Percentiles rank a stretch among this genome's conserved stretches.
These are phyloP conservation scores for Spathaspora sp. DNA, from an alignment of 1,139 yeast species.

Conservation along the genomic window DNA sequence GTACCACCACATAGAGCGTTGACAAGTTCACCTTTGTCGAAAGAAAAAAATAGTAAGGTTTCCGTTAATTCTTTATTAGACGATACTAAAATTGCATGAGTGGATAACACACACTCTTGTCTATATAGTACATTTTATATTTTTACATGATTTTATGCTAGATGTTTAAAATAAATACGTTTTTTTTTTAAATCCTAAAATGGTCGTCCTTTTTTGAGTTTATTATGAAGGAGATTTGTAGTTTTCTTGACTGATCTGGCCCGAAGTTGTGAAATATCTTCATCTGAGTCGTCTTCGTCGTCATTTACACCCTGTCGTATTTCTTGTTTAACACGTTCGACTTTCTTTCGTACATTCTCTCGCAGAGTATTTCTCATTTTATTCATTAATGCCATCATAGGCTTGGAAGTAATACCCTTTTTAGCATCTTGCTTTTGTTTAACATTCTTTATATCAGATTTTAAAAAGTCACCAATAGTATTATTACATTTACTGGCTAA, in stretches of 20 bases:
- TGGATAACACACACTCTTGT: background rate
- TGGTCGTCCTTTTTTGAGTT: slow-evolving; percentile 19
- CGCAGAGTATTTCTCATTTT: slow-evolving; percentile 39
- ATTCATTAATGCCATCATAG: slow-evolving; percentile 48
- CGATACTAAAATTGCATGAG: slow-evolving; percentile 8
- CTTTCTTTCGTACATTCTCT: slow-evolving; percentile 14
- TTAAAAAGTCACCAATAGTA: slow-evolving; percentile 34
- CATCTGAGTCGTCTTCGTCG: slow-evolving; percentile 20
- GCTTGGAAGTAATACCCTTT: slow-evolving; percentile 23
- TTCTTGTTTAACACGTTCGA: slow-evolving; percentile 2
- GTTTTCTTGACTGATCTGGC: slow-evolving; percentile 19
- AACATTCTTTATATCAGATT: slow-evolving; percentile 12
- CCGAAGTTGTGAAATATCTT: slow-evolving; percentile 8
- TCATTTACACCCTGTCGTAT: slow-evolving; percentile 3
- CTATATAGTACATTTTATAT: background rate
- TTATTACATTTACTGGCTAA: slow-evolving; percentile 7
- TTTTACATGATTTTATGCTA: slow-evolving; percentile 1
- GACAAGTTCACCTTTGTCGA: slow-evolving; percentile 18
- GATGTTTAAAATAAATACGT: background rate
- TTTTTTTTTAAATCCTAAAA: slow-evolving; percentile 12
- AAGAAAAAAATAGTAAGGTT: slow-evolving; percentile 18
- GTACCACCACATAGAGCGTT: slow-evolving; percentile 9
- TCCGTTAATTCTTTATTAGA: slow-evolving; percentile 34
- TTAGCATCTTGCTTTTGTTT: slow-evolving; percentile 5
- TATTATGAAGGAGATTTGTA: slow-evolving; percentile 13